phyloP scores from a whole-genome alignment of 306 rosid genomes.

The Glycyrrhiza uralensis region DNA sequence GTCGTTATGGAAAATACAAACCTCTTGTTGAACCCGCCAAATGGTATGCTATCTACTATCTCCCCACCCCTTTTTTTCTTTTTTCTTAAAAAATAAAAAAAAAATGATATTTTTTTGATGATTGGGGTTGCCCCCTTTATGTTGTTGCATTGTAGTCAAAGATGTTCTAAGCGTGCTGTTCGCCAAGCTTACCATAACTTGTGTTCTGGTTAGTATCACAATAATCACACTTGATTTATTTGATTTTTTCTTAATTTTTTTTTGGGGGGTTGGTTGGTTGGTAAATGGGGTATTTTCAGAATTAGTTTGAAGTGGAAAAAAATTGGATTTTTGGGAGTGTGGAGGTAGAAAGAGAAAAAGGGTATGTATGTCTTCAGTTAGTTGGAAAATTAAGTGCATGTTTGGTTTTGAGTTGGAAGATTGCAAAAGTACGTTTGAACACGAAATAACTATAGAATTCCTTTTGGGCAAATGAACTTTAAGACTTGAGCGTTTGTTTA shows the following conservation, averaged over 20 bases:
- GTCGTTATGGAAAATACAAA: constrained; percentile 90
- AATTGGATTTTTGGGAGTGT: background rate
- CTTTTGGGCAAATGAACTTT: too few species aligned
- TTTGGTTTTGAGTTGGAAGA: too few species aligned
- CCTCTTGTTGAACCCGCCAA: constrained; percentile 73
- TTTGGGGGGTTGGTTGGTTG: background rate
- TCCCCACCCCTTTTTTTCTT: too few species aligned
- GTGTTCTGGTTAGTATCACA: constrained; percentile 53
- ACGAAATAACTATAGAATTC: too few species aligned
- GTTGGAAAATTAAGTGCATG: too few species aligned
- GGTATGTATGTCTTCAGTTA: too few species aligned
- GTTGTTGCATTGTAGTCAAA: constrained; percentile 60
- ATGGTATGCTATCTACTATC: constrained; percentile 60
- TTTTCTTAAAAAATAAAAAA: too few species aligned
- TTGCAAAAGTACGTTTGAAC: too few species aligned
- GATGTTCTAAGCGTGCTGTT: constrained; percentile 74
- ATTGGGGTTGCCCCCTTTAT: background rate
- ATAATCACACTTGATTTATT: background rate
- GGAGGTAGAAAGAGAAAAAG: background rate
- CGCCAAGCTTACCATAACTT: constrained; percentile 92
- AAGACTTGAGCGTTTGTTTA: too few species aligned
- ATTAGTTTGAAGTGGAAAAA: background rate
- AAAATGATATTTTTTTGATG: too few species aligned
- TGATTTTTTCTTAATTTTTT: background rate
- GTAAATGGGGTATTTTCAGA: background rate